Evolutionary conservation across 108 stramenopile genomes (phyloP).

Genomic region (Asterionellopsis glacialis): DNA sequence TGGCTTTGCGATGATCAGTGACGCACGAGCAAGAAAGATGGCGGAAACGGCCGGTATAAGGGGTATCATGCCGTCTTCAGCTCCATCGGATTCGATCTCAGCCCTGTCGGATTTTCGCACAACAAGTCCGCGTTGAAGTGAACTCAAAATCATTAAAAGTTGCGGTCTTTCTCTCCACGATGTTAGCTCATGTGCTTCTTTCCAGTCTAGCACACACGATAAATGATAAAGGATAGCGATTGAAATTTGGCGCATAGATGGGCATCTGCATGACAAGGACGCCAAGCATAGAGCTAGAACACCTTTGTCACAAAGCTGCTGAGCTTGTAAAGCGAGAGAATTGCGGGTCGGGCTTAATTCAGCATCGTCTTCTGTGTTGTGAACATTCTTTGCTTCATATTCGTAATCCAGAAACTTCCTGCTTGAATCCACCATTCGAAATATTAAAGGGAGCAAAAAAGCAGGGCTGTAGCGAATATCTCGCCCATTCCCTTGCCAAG

Average conservation of each 20-base stretch:
- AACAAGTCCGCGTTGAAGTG: conserved; percentile 58
- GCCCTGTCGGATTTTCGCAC: conserved; percentile 32
- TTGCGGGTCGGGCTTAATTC: no score
- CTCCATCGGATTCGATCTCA: conserved; percentile 12
- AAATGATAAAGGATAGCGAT: conserved; percentile 55
- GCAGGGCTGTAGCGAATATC: conserved; percentile 72
- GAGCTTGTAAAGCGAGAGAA: conserved; percentile 22
- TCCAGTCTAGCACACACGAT: conserved; percentile 38
- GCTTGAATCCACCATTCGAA: conserved; percentile 11
- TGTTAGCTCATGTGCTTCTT: conserved; percentile 42
- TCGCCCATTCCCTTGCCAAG: conserved; percentile 22
- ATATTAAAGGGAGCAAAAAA: conserved; percentile 61
- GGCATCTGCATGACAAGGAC: conserved; percentile 55
- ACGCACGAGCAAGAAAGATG: conserved; percentile 65
- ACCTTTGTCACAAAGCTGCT: conserved; percentile 60
- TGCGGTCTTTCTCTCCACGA: conserved; percentile 79
- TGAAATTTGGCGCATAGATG: conserved; percentile 44
- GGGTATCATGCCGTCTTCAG: conserved; percentile 18
- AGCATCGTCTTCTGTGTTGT: no score
- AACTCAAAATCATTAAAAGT: conserved; percentile 70
- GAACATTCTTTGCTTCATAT: no score
- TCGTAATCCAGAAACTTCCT: no score
- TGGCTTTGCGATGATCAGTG: conserved; percentile 54
- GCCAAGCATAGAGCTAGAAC: conserved; percentile 46
- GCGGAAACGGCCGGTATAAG: conserved; percentile 58